A percentile compares a stretch with the other conserved stretches of the same genome.
Evolutionary conservation across 116 monocot species (phyloP).

Genomic region (Phalaenopsis hybrid): DNA sequence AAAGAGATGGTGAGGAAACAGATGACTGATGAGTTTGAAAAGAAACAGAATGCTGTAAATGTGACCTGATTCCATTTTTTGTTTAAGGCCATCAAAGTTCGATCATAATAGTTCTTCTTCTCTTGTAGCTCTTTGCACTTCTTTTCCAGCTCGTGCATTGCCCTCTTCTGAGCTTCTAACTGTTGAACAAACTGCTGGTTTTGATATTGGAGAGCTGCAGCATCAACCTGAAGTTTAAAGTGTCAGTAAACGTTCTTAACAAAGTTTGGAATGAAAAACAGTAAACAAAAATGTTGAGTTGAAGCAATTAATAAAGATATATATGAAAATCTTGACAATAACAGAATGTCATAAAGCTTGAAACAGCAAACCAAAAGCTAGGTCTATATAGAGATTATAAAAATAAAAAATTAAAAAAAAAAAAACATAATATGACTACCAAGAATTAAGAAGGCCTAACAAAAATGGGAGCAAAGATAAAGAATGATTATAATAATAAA

Average conservation of each 20-base stretch:
- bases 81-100: slow-evolving; percentile 60
- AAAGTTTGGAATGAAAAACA: neutral
- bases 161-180: slow-evolving; percentile 70
- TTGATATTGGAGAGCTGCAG: slow-evolving; percentile 70
- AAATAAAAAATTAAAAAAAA: neutral
- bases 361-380: neutral
- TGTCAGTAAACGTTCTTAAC: neutral
- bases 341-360: neutral
- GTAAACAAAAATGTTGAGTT: neutral
- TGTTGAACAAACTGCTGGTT: slow-evolving; percentile 90
- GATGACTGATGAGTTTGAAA: neutral
- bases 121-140: slow-evolving; percentile 65
- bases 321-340: slow-evolving; percentile 2
- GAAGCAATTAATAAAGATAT: neutral
- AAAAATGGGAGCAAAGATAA: neutral
- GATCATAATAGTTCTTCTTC: slow-evolving; percentile 58
- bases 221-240: slow-evolving; percentile 51
- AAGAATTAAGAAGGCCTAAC: neutral
- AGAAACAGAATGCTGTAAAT: slow-evolving; percentile 5
- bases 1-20: neutral
- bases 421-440: neutral
- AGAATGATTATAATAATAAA: neutral
- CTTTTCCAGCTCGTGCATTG: slow-evolving; percentile 59
- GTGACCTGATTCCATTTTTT: slow-evolving; percentile 93
- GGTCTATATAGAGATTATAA: slow-evolving; percentile 1